These are phyloP conservation scores for Mortierella sp. DNA, from an alignment of 371 early-diverging fungal genomes.

Conservation along the genomic window DNA sequence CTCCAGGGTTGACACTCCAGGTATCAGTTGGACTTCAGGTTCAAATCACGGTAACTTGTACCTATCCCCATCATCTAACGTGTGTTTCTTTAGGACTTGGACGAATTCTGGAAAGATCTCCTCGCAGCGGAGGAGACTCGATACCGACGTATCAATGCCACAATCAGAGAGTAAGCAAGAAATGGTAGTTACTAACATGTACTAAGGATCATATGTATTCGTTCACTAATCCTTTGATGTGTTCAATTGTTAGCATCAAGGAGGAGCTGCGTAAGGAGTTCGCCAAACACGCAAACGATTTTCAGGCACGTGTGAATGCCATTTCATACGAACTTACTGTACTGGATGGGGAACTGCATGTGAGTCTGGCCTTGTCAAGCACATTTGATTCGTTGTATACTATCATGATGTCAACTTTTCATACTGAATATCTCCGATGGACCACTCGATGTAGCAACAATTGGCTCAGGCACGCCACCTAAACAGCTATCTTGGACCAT, in stretches of 20 bases:
- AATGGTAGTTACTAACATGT: not conserved
- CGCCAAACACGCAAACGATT: conserved; percentile 83
- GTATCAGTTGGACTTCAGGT: conserved; percentile 28
- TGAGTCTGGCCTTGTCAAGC: conserved; percentile 25
- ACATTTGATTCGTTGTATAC: too few species aligned
- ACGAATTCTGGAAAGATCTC: conserved; percentile 78
- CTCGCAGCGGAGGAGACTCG: conserved; percentile 80
- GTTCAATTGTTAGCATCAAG: conserved; percentile 67
- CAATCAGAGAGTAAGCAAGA: conserved; percentile 77
- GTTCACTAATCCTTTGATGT: not conserved
- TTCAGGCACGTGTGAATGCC: conserved; percentile 71
- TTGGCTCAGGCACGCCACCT: conserved; percentile 68
- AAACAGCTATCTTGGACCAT: conserved; percentile 58
- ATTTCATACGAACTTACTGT: conserved; percentile 73
- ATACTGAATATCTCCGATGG: too few species aligned
- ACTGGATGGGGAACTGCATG: conserved; percentile 77
- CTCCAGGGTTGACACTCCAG: conserved; percentile 72
- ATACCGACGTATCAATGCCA: conserved; percentile 81
- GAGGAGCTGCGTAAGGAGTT: conserved; percentile 77
- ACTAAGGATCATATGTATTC: not conserved
- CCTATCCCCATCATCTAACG: not conserved
- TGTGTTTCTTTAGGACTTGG: conserved; percentile 68
- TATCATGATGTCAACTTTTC: not conserved
- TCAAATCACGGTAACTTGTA: too few species aligned
- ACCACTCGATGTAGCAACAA: conserved; percentile 74